A percentile compares a stretch with the other conserved stretches of the same genome.
These are phyloP conservation scores for Nicotiana noctiflora DNA, from an alignment of 257 asterid species.

Conservation along the genomic window DNA sequence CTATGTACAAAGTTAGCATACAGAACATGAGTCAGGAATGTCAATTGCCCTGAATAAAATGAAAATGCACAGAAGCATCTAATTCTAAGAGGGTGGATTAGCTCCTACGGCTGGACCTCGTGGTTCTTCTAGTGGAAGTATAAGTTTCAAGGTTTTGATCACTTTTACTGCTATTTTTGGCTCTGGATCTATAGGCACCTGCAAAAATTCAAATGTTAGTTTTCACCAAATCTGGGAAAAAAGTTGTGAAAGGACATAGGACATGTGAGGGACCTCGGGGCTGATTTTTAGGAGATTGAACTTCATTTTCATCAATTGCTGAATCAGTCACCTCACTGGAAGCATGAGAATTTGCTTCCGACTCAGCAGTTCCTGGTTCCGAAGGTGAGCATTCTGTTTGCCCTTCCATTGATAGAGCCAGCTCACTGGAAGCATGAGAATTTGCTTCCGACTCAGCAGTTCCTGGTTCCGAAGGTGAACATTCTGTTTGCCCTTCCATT, in stretches of 20 bases:
- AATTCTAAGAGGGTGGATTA: conserved; percentile 2
- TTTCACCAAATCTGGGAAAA: conserved; percentile 30
- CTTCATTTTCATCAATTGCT: conserved; percentile 52
- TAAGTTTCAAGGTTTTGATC: conserved; percentile 23
- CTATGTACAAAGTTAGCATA: not conserved
- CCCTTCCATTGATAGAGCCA: conserved; percentile 16
- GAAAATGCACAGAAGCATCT: not conserved
- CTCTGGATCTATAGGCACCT: conserved; percentile 51
- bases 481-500: conserved; percentile 15
- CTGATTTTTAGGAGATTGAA: conserved; percentile 36
- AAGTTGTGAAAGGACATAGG: not conserved
- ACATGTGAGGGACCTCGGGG: not conserved
- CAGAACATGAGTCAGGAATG: not conserved
- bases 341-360: conserved; percentile 35
- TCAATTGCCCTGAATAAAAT: not conserved
- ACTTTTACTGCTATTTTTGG: conserved; percentile 34
- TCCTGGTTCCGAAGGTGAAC: conserved; percentile 27
- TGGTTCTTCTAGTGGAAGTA: conserved; percentile 36
- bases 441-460: conserved; percentile 23
- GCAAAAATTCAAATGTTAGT: conserved; percentile 19
- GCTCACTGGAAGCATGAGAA: conserved; percentile 52
- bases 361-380: conserved; percentile 24
- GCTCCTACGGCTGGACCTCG: conserved; percentile 45
- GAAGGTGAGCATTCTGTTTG: conserved; percentile 20
- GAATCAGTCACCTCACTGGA: conserved; percentile 51